Conservation (phyloP, 2,329 filamentous ascomycete species). For the Monosporascus sp. region DNA sequence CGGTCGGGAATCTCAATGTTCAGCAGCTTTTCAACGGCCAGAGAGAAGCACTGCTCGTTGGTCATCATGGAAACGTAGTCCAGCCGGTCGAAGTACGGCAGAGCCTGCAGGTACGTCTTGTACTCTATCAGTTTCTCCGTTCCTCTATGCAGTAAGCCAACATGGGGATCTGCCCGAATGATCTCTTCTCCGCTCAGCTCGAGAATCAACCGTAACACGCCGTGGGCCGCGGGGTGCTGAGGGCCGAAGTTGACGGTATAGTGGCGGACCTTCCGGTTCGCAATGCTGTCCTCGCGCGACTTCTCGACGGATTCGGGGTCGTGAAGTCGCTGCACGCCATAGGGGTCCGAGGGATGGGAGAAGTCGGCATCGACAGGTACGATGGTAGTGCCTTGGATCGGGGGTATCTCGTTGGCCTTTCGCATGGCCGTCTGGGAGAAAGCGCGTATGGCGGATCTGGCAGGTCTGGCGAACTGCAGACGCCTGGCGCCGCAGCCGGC, state of each 20-base stretch:
- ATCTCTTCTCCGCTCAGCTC: slow-evolving; percentile 98
- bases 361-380: slow-evolving; percentile 63
- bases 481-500: slow-evolving; percentile 67
- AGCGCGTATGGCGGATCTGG: slow-evolving; percentile 36
- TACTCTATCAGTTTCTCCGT: slow-evolving; percentile 99
- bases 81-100: slow-evolving; percentile 97
- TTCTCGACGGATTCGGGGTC: slow-evolving; percentile 39
- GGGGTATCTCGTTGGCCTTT: slow-evolving; percentile 53
- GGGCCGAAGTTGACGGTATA: slow-evolving; percentile 99
- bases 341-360: slow-evolving; percentile 42
- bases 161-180: slow-evolving; percentile 91
- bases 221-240: slow-evolving; percentile 97
- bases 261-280: slow-evolving; percentile 83
- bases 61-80: slow-evolving; percentile 99
- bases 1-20: slow-evolving; percentile 94
- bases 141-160: slow-evolving; percentile 90
- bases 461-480: slow-evolving; percentile 33
- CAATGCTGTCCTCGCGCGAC: slow-evolving; percentile 43
- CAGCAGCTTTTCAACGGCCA: slow-evolving; percentile 95
- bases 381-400: slow-evolving; percentile 54
- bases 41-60: slow-evolving; percentile 94
- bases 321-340: slow-evolving; percentile 38
- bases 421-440: slow-evolving; percentile 62
- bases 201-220: slow-evolving; percentile 93
- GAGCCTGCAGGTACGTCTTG: slow-evolving; percentile 96